phyloP scores from a whole-genome alignment of 2,329 filamentous ascomycete species.

The Incumbomyces delicatus region DNA sequence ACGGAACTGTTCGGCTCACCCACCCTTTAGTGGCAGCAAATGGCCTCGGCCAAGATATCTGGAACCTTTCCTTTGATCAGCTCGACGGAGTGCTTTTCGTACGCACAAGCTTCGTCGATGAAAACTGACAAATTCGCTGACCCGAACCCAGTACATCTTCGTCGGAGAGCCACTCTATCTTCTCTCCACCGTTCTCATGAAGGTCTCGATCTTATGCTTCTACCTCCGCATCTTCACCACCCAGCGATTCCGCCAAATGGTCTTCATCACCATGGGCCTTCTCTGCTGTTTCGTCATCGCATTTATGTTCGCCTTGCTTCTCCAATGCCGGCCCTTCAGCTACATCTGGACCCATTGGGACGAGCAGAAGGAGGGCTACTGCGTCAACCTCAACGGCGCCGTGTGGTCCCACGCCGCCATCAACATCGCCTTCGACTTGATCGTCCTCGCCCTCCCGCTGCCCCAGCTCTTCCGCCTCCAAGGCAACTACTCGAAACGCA shows the following conservation, averaged over 20 bases:
- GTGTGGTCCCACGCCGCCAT: constrained; percentile 28
- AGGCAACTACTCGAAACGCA: constrained; percentile 22
- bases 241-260: constrained; percentile 26
- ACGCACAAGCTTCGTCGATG: neutral
- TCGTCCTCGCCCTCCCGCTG: constrained; percentile 24
- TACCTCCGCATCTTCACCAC: constrained; percentile 37
- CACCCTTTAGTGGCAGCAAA: constrained; percentile 11
- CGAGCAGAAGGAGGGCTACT: constrained; percentile 25
- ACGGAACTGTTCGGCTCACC: too few relatives aligned
- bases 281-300: constrained; percentile 23
- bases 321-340: constrained; percentile 28
- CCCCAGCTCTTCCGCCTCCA: constrained; percentile 19
- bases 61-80: constrained; percentile 33
- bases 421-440: constrained; percentile 25
- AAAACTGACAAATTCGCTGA: too few relatives aligned
- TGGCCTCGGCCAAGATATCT: constrained; percentile 38
- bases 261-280: constrained; percentile 27
- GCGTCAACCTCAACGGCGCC: constrained; percentile 30
- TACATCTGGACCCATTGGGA: constrained; percentile 35
- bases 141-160: constrained; percentile 1
- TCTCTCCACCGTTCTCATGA: constrained; percentile 30
- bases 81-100: constrained; percentile 33
- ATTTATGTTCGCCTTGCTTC: constrained; percentile 27
- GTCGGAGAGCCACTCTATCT: constrained; percentile 38
- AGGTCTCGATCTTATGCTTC: constrained; percentile 27